Evolutionary conservation across 495 filamentous ascomycete species (phyloP), one percentile per base, ranked within the genome.

Genomic region (Penicilliopsis zonata): DNA sequence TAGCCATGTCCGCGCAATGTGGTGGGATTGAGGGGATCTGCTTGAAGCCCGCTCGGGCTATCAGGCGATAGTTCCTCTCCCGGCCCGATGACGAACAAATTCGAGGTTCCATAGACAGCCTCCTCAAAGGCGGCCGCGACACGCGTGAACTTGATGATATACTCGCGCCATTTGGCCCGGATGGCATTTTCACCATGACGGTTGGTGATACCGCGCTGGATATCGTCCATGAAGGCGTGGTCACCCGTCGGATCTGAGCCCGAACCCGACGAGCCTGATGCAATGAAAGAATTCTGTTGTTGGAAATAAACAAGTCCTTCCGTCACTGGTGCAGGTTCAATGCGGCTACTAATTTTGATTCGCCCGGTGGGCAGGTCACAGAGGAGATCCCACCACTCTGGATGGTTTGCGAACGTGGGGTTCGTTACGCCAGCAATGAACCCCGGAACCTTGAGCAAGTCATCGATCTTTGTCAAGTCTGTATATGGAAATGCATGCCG

Each of bases 341-440:
- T 82, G 40, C 72, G 72, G 47, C 61, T 77, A 44, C 80, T 92
- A 47, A 99, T 94, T 54, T 88, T 92, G 63, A 99, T 92, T 10
- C 85, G 74, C 18, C 90, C 90, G 2, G 78, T 86, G 3, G 85
- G 80, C 18, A 99, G 64, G 50, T 99, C 90, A 51, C 90, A 99
- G 10, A 99, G 68, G 5, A 99, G 53, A 55, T 99, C 90, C 90
- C 90, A 99, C 90, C 90, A 99, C 46, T 94, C 86, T 1, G 80
- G 81, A 44, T 95, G 88, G 43, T 87, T 75, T 38, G 86, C 85
- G 53, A 99, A 96, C 0, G 82, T 85, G 6, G 87, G 90, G 55
- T 99, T 99, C 2, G 90, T 99, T 12, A 99, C 90, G 36, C 90
- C 90, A 13, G 90, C 90, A 46, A 99, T 92, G 51, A 99, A 99